Evolutionary conservation across 2,329 filamentous ascomycete species (phyloP), one percentile per base, ranked within the genome.

Genomic region (Cladophialophora exuberans): DNA sequence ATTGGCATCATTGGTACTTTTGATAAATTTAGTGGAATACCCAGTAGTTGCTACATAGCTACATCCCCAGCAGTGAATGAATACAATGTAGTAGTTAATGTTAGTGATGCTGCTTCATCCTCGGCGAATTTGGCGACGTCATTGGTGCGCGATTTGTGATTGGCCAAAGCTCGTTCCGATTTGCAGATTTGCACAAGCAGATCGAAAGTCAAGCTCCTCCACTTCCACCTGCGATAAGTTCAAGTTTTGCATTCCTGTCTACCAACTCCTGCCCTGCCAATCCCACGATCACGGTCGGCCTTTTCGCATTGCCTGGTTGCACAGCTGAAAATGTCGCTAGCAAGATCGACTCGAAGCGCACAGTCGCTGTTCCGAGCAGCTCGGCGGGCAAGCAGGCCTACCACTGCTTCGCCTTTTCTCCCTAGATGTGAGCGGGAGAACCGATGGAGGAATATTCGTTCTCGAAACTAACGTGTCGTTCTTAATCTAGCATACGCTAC

Each of bases 401-500:
- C 51, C 33, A 17, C 52, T 25, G 41, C 56, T 17, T 46, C 57
- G 47, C 49, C 61, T 18, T 57, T 59, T 17, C 54, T 62, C 17
- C 54, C 62, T 26, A 52, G 63, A 62, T 59, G 63, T 65, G 54
- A 59, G 62, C 47, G 33, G 6, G 23, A 30, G 11, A 15, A 15
- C 26, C 13, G 10, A 10, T 33, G n/a, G 33, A 38, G 4, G 5
- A 6, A 22, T 10, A 15, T 10, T 3, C 17, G 17, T 15, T n/a
- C 6, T 9, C 13, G 20, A 35, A 53, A 28, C 43, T 47, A 43
- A 50, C 20, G 7, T 31, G 5, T 26, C 42, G 30, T 13, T 53
- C 22, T 13, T 5, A 4, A 20, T 38, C 10, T 35, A 65, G 62
- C 63, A 17, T 65, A 64, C 55, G 90, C 90, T 67, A 96, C 90